Conservation (phyloP, 1,284 basidiomycete species). For the Stereum hirsutum region DNA sequence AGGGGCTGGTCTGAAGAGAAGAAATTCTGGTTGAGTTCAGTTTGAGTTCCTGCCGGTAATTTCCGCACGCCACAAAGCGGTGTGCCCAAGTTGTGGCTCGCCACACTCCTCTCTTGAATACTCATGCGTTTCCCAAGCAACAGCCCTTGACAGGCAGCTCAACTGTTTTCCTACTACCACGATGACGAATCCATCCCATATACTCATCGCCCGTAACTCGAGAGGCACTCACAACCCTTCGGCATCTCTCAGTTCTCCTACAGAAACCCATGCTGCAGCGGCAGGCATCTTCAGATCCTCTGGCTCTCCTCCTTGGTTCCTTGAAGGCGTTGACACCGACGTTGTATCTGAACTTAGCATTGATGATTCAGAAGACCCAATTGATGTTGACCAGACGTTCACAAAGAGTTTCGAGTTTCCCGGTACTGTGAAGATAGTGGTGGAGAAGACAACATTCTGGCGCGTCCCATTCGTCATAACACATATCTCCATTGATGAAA, state of each 20-base stretch:
- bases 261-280: constrained; percentile 77
- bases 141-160: too few species aligned
- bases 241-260: constrained; percentile 71
- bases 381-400: constrained; percentile 71
- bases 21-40: too few species aligned
- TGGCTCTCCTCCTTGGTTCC: constrained; percentile 64
- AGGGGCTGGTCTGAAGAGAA: too few species aligned
- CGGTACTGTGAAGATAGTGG: constrained; percentile 78
- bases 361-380: constrained; percentile 51
- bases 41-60: too few species aligned
- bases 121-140: too few species aligned
- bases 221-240: constrained; percentile 63
- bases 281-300: constrained; percentile 73
- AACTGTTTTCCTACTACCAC: too few species aligned
- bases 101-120: too few species aligned
- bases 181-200: constrained; percentile 72
- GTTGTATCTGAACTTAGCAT: constrained; percentile 56
- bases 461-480: constrained; percentile 24
- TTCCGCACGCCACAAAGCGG: too few species aligned
- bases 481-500: neutral
- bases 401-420: constrained; percentile 54
- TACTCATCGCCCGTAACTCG: constrained; percentile 77
- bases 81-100: too few species aligned
- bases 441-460: constrained; percentile 79
- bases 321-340: constrained; percentile 64